phyloP scores from a whole-genome alignment of 805 yeast genomes.

The Priceomyces fermenticarens region DNA sequence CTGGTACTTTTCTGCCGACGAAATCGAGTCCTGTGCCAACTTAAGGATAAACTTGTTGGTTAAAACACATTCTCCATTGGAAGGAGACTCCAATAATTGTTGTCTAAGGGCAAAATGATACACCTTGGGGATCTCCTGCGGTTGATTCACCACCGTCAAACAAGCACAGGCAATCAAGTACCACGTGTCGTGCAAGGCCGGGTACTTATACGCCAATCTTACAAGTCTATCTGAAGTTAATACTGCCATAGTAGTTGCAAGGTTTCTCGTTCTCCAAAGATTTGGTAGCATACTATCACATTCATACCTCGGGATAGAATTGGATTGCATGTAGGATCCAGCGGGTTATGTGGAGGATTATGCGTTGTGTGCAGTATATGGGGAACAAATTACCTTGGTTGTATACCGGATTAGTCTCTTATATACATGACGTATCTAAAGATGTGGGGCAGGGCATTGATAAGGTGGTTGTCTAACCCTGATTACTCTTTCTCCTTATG shows the following conservation, averaged over 20 bases:
- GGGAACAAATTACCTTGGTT: too few relatives aligned
- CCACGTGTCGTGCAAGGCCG: slow-evolving; percentile 61
- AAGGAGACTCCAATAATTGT: slow-evolving; percentile 34
- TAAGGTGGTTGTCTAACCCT: too few relatives aligned
- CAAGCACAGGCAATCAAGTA: slow-evolving; percentile 78
- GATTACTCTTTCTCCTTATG: slow-evolving; percentile 5
- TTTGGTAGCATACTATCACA: too few relatives aligned
- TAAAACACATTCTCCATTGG: slow-evolving; percentile 22
- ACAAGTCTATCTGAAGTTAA: slow-evolving; percentile 57
- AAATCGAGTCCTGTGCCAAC: slow-evolving; percentile 39
- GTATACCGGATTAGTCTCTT: too few relatives aligned
- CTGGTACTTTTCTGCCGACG: slow-evolving; percentile 33
- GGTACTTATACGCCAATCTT: slow-evolving; percentile 50
- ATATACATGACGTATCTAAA: too few relatives aligned
- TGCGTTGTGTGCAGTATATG: too few relatives aligned
- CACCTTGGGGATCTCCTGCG: slow-evolving; percentile 73
- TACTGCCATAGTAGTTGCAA: slow-evolving; percentile 14
- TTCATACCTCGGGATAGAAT: too few relatives aligned
- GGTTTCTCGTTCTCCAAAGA: not conserved
- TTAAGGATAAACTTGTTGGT: slow-evolving; percentile 31
- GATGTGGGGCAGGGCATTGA: too few relatives aligned
- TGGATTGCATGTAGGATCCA: too few relatives aligned
- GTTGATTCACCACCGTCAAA: slow-evolving; percentile 75
- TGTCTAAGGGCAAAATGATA: slow-evolving; percentile 64
- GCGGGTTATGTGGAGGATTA: too few relatives aligned